These are phyloP conservation scores for Mycena venus DNA, from an alignment of 768 basidiomycete species.

Conservation along the genomic window DNA sequence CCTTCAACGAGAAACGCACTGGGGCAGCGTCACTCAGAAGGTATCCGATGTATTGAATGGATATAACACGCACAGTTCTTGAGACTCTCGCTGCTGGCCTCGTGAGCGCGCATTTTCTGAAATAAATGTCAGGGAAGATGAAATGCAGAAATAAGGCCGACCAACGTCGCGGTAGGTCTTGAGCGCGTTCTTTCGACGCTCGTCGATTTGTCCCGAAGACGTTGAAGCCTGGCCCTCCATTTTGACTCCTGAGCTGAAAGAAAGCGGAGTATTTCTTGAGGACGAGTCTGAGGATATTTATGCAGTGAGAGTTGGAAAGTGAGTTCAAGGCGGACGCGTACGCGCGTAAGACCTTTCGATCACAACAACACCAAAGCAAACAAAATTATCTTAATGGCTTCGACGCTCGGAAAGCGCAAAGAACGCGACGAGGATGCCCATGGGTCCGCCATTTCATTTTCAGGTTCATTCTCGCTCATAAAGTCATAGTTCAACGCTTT, in stretches of 20 bases:
- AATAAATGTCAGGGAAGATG: slow-evolving; percentile 26
- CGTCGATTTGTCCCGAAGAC: slow-evolving; percentile 74
- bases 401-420: slow-evolving; percentile 60
- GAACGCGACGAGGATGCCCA: slow-evolving; percentile 53
- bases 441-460: slow-evolving; percentile 42
- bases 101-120: slow-evolving; percentile 96
- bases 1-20: slow-evolving; percentile 95
- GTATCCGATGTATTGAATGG: neutral
- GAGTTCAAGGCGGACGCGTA: too few relatives aligned
- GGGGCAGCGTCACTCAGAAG: slow-evolving; percentile 15
- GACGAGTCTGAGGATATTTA: too few relatives aligned
- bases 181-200: slow-evolving; percentile 79
- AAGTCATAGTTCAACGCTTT: slow-evolving; percentile 79
- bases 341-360: too few relatives aligned
- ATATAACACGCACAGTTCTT: slow-evolving; percentile 86
- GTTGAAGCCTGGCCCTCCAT: slow-evolving; percentile 66
- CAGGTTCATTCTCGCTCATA: neutral
- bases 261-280: too few relatives aligned
- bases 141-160: neutral
- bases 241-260: too few relatives aligned
- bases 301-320: too few relatives aligned
- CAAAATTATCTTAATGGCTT: too few relatives aligned
- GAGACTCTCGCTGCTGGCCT: slow-evolving; percentile 85
- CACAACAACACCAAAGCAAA: too few relatives aligned
- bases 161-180: slow-evolving; percentile 82